These are phyloP conservation scores for Alternaria hordeiaustralica DNA, from an alignment of 2,329 filamentous ascomycete genomes.

Conservation along the genomic window DNA sequence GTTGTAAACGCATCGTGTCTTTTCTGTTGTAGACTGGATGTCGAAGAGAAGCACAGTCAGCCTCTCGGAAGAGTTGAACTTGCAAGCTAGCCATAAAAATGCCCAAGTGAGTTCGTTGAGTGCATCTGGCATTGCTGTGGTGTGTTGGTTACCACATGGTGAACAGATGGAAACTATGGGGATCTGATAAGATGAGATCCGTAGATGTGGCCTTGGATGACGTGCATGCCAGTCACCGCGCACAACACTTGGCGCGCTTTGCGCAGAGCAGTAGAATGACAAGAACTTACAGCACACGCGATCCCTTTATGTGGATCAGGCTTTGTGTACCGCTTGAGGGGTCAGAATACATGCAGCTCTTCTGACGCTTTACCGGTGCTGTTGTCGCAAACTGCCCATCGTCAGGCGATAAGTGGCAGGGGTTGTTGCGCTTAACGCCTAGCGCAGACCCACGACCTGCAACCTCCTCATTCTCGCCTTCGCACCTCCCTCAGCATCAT, in stretches of 20 bases:
- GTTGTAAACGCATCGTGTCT: not conserved
- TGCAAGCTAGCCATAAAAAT: not conserved
- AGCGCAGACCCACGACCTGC: conserved; percentile 17
- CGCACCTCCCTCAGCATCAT: conserved; percentile 34
- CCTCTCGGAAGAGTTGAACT: too few relatives aligned
- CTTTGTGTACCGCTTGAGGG: not conserved
- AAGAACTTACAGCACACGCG: not conserved
- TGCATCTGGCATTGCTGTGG: not conserved
- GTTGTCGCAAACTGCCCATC: conserved; percentile 8
- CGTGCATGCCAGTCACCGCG: conserved; percentile 23
- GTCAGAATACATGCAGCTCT: not conserved
- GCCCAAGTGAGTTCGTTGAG: not conserved
- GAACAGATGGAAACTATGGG: conserved; percentile 5
- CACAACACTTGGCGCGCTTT: conserved; percentile 10
- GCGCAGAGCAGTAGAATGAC: conserved; percentile 3
- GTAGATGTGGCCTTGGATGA: conserved; percentile 22
- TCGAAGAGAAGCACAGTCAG: not conserved
- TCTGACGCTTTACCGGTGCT: not conserved
- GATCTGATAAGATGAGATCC: conserved; percentile 31
- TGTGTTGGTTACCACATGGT: not conserved
- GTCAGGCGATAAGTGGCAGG: conserved; percentile 20
- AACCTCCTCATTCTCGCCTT: conserved; percentile 22
- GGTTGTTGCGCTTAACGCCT: conserved; percentile 2
- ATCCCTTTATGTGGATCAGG: not conserved
- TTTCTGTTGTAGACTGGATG: not conserved